Percentiles rank a stretch among this genome's conserved stretches.
Evolutionary conservation across 495 filamentous ascomycete genomes (phyloP).

Genomic region (Rhypophila decipiens): DNA sequence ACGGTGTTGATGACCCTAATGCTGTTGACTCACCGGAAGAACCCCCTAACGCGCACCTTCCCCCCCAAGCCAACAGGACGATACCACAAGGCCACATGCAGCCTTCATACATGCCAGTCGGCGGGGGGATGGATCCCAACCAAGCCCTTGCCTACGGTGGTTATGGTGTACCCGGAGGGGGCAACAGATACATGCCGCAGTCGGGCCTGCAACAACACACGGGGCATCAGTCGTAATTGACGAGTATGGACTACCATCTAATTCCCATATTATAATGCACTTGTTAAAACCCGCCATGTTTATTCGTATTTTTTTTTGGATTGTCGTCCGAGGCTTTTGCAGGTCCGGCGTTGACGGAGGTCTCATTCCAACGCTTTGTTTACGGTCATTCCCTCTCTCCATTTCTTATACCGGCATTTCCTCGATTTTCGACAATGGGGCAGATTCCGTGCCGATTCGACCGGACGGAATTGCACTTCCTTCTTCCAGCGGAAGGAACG

Average conservation of each 20-base stretch:
- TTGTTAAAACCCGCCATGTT: constrained; percentile 37
- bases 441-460: too few species aligned
- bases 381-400: constrained; percentile 23
- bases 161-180: constrained; percentile 48
- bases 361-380: too few species aligned
- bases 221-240: constrained; percentile 45
- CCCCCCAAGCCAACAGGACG: constrained; percentile 46
- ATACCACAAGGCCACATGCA: constrained; percentile 49
- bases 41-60: constrained; percentile 50
- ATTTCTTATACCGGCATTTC: constrained; percentile 11
- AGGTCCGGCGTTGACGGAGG: constrained; percentile 24
- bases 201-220: constrained; percentile 49
- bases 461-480: too few species aligned
- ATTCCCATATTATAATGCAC: constrained; percentile 49
- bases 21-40: constrained; percentile 61
- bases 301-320: constrained; percentile 18
- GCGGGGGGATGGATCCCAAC: constrained; percentile 50
- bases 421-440: too few species aligned
- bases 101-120: constrained; percentile 38
- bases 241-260: constrained; percentile 33
- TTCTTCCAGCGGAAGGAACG: too few species aligned
- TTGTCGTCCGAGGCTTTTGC: constrained; percentile 16
- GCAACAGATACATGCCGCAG: constrained; percentile 48
- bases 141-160: constrained; percentile 56
- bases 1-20: constrained; percentile 73